Percentiles rank a stretch among this genome's conserved stretches.
Evolutionary conservation across 176 grass and related monocot genomes (phyloP).

Genomic region (Oryza rufipogon): DNA sequence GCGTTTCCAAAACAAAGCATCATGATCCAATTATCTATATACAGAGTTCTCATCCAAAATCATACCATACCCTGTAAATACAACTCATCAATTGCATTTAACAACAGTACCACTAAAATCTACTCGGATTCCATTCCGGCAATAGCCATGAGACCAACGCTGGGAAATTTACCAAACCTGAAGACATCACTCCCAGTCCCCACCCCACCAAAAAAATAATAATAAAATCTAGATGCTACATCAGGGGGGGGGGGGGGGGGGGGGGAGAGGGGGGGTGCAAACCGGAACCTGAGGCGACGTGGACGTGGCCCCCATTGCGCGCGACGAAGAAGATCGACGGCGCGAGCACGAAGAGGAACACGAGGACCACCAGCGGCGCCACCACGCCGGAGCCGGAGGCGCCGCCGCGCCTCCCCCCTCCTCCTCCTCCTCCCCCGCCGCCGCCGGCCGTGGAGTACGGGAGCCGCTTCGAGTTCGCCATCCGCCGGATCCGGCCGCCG

Average conservation of each 20-base stretch:
- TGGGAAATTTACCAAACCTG: neutral
- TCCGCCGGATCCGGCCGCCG: slow-evolving; percentile 26
- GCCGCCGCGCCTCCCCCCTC: slow-evolving; percentile 55
- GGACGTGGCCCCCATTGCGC: slow-evolving; percentile 54
- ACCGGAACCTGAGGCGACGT: slow-evolving; percentile 59
- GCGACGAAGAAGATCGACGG: slow-evolving; percentile 61
- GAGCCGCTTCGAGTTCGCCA: slow-evolving; percentile 63
- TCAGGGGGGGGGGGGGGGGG: neutral
- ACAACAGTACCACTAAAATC: slow-evolving; percentile 21
- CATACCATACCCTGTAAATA: slow-evolving; percentile 5
- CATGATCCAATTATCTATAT: neutral
- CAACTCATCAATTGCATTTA: neutral
- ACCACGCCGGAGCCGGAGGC: slow-evolving; percentile 36
- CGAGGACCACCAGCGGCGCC: slow-evolving; percentile 57
- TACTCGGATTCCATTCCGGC: slow-evolving; percentile 5
- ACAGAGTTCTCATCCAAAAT: neutral
- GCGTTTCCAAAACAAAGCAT: neutral
- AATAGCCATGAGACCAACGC: neutral
- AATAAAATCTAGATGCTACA: neutral
- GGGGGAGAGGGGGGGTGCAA: neutral
- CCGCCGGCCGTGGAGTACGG: slow-evolving; percentile 38
- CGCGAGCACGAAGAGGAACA: slow-evolving; percentile 71
- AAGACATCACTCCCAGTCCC: neutral
- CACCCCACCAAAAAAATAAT: neutral
- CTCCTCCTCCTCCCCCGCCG: neutral